Evolutionary conservation across 2,329 filamentous ascomycete genomes (phyloP), one percentile per base, ranked within the genome.

Genomic region (Dactylonectria macrodidyma): DNA sequence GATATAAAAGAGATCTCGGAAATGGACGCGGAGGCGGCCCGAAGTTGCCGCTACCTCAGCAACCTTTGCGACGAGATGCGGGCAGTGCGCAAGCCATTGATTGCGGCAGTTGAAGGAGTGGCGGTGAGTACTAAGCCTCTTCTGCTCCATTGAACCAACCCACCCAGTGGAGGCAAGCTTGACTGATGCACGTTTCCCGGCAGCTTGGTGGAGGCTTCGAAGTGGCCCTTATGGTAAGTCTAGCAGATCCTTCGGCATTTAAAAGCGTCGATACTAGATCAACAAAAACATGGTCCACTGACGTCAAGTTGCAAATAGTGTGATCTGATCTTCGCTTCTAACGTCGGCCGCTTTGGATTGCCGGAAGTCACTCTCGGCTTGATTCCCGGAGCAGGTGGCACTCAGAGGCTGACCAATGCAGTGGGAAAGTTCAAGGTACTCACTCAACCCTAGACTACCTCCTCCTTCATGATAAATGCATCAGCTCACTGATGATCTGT

Each of bases 131-230:
- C 6, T 65, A 36, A 3, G 7, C 4, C 26, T 30, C 19, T 19
- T 19, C 19, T 26, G 6, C 34, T 34, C 19, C n/a, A 30, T 30
- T 22, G 26, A 3, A 4, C n/a, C 19, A 38, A 41, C 38, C 33
- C 10, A 9, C 30, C n/a, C 30, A 54, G 14, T 41, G 22, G 38
- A 22, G 14, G 38, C 54, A 47, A 30, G 38, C 59, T 62, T 69
- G 46, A 64, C 66, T 69, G 52, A 71, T 46, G n/a, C 56, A 56
- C 41, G 48, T 44, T 41, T 26, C 62, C 74, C 51, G 66, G 64
- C 56, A 85, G 84, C 80, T 87, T 30, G 85, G 85, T 30, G 85
- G 85, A 14, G 85, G 85, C 3, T 87, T 85, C 60, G 85, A 87
- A 66, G 74, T 87, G 47, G 84, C 84, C 3, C 77, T 87, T 26